A percentile compares a stretch with the other conserved stretches of the same genome.
Evolutionary conservation across 495 filamentous ascomycete genomes (phyloP).

Genomic region (Rusavskia elegans): DNA sequence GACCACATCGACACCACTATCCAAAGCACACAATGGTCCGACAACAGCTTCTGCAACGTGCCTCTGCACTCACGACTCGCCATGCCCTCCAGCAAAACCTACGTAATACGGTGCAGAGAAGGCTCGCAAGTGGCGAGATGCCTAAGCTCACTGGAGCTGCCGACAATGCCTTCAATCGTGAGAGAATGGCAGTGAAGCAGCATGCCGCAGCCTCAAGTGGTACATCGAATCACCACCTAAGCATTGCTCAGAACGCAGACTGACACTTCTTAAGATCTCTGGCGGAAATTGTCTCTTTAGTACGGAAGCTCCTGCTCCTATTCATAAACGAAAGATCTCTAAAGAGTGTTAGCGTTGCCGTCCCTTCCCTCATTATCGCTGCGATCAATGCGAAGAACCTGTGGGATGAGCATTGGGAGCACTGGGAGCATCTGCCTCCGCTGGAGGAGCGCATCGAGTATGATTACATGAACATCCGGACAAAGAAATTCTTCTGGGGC

Average conservation of each 20-base stretch:
- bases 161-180: conserved; percentile 79
- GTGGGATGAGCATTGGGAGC: conserved; percentile 93
- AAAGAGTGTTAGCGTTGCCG: conserved; percentile 35
- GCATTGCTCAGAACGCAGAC: not conserved
- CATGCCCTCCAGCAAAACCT: conserved; percentile 29
- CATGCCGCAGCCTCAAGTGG: conserved; percentile 69
- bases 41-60: conserved; percentile 44
- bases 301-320: conserved; percentile 22
- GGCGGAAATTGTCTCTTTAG: conserved; percentile 90
- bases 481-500: conserved; percentile 82
- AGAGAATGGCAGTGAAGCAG: conserved; percentile 69
- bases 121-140: conserved; percentile 43
- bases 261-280: conserved; percentile 45
- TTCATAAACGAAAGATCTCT: not conserved
- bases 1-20: not conserved
- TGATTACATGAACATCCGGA: conserved; percentile 84
- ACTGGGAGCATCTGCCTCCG: conserved; percentile 72
- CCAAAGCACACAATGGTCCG: conserved; percentile 35
- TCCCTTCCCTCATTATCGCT: conserved; percentile 54
- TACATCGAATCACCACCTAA: conserved; percentile 24
- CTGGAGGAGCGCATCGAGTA: conserved; percentile 82
- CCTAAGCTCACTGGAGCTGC: conserved; percentile 30
- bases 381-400: conserved; percentile 69
- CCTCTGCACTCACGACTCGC: conserved; percentile 9
- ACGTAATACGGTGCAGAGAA: conserved; percentile 47